Evolutionary conservation across 2,329 filamentous ascomycete genomes (phyloP).

Genomic region (Rutstroemia sydowiana): DNA sequence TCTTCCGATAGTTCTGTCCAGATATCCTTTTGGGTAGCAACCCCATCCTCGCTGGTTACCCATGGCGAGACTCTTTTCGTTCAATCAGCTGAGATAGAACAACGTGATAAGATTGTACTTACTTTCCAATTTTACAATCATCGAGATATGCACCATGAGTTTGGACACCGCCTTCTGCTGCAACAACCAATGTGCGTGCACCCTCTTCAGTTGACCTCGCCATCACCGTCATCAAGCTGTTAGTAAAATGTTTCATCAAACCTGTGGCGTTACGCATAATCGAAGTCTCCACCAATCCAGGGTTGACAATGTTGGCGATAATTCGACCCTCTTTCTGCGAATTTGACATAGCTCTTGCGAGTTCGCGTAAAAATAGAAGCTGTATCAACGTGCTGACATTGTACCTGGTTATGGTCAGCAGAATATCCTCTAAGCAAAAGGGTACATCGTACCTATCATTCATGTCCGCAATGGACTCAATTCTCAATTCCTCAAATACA

Average conservation of each 20-base stretch:
- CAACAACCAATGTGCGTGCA: constrained; percentile 36
- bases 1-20: no score
- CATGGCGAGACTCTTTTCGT: no score
- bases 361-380: constrained; percentile 36
- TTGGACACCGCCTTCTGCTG: constrained; percentile 23
- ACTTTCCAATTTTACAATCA: no score
- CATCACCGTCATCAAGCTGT: constrained; percentile 30
- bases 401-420: constrained; percentile 31
- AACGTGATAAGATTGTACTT: no score
- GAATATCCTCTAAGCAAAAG: neutral
- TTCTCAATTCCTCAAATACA: constrained; percentile 3
- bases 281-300: constrained; percentile 39
- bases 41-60: no score
- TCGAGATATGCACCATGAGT: no score
- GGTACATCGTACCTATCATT: neutral
- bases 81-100: no score
- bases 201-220: constrained; percentile 41
- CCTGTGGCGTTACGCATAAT: constrained; percentile 33
- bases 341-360: constrained; percentile 28
- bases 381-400: constrained; percentile 41
- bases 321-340: neutral
- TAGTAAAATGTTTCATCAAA: constrained; percentile 8
- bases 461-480: neutral
- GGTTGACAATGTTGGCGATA: constrained; percentile 14
- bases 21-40: no score